Evolutionary conservation across 2,329 filamentous ascomycete genomes (phyloP), one percentile per base, ranked within the genome.

Genomic region (Alternaria dauci): DNA sequence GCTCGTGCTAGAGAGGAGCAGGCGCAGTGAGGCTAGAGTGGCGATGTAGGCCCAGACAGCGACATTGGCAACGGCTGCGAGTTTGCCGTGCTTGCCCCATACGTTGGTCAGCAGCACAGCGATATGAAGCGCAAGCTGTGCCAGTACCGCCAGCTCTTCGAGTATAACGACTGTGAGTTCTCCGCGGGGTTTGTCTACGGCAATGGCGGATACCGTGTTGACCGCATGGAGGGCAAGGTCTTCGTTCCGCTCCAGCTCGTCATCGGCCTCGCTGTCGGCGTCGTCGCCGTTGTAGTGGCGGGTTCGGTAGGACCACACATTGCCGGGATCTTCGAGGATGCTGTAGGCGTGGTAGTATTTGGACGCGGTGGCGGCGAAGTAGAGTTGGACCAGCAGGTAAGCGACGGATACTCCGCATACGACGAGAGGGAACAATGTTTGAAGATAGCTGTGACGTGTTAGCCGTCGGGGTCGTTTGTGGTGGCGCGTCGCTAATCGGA

Each of bases 21-120:
- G 82, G 34, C 95, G 89, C 43, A 93, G 80, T 20, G 88, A 86
- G 14, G 89, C 89, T 59, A 99, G 85, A 16, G 89, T 79, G 28
- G 94, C 83, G 39, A 94, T 87, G 76, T 98, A 99, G 53, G 87
- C 79, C 94, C 95, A 98, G 30, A 88, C 88, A 11, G 88, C 79
- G 34, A 97, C 82, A 51, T 89, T 89, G 3, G 88, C 86, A 51
- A 91, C 82, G 9, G 89, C 87, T 25, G 89, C 87, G 57, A 88
- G 72, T 18, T 80, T 84, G 52, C 87, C 88, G 62, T 85, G 83
- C 18, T 80, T 80, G 23, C 86, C 86, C 81, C 87, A 91, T 42
- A 85, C 82, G 36, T 85, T 81, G 1, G 87, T 86, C 1, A 87
- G 78, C 55, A 95, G 82, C 8, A 88, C 86, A 9, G 88, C 80